A percentile compares a stretch with the other conserved stretches of the same genome.
phyloP scores from a whole-genome alignment of 2,329 filamentous ascomycete genomes.

The Penicillium sp. region DNA sequence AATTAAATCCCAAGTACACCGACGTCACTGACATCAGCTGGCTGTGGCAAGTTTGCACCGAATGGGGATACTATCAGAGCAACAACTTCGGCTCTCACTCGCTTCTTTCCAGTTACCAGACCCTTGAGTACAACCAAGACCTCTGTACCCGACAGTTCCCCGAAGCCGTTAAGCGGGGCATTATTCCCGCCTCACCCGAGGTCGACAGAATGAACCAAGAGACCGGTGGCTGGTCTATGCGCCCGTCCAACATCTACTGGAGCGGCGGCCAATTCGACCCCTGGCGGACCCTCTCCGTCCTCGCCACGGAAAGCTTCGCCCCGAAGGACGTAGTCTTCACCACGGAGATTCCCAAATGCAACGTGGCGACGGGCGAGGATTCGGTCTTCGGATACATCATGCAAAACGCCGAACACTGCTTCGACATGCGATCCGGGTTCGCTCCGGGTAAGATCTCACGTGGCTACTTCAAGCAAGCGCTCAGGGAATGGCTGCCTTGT shows the following conservation, averaged over 20 bases:
- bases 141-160: conserved; percentile 52
- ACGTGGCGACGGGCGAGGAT: conserved; percentile 31
- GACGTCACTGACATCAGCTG: conserved; percentile 44
- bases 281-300: conserved; percentile 49
- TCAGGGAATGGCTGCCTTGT: conserved; percentile 49
- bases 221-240: conserved; percentile 53
- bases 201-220: conserved; percentile 41
- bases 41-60: conserved; percentile 54
- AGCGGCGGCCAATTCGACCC: conserved; percentile 52
- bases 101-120: conserved; percentile 49
- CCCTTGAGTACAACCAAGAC: conserved; percentile 43
- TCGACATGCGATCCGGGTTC: conserved; percentile 44
- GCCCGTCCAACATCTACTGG: conserved; percentile 53
- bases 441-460: conserved; percentile 34
- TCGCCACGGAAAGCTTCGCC: conserved; percentile 43
- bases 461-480: conserved; percentile 40
- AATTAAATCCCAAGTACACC: conserved; percentile 34
- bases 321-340: conserved; percentile 40
- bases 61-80: conserved; percentile 53
- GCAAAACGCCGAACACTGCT: conserved; percentile 48
- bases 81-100: conserved; percentile 50
- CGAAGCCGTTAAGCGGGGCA: conserved; percentile 34
- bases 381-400: conserved; percentile 52
- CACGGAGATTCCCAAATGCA: conserved; percentile 45
- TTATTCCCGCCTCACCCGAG: conserved; percentile 45